A percentile compares a stretch with the other conserved stretches of the same genome.
These are phyloP conservation scores for Sugiyamaella floridensis DNA, from an alignment of 805 yeast genomes.

Conservation along the genomic window DNA sequence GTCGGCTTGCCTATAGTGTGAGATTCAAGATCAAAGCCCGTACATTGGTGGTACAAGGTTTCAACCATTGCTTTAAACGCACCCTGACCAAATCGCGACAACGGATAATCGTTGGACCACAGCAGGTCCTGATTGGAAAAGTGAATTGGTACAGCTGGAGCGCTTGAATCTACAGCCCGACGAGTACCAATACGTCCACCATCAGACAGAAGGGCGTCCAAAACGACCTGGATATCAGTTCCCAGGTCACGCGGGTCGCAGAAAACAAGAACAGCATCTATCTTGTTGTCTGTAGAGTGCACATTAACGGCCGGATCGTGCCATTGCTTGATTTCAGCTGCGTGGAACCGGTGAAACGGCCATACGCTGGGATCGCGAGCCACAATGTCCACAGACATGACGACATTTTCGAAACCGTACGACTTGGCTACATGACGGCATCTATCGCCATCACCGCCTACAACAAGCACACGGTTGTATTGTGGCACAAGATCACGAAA, in stretches of 20 bases:
- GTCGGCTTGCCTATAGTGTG: slow-evolving; percentile 78
- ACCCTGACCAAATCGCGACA: slow-evolving; percentile 89
- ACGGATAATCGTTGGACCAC: slow-evolving; percentile 77
- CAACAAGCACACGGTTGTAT: slow-evolving; percentile 61
- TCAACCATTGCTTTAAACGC: slow-evolving; percentile 65
- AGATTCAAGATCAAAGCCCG: slow-evolving; percentile 47
- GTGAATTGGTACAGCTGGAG: slow-evolving; percentile 61
- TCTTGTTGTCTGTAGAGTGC: slow-evolving; percentile 27
- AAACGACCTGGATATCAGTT: slow-evolving; percentile 70
- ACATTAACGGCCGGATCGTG: slow-evolving; percentile 30
- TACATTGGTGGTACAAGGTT: slow-evolving; percentile 48
- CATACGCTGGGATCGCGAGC: slow-evolving; percentile 49
- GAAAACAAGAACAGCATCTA: slow-evolving; percentile 76
- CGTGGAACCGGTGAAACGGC: slow-evolving; percentile 57
- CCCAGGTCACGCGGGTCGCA: slow-evolving; percentile 89
- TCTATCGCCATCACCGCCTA: slow-evolving; percentile 71
- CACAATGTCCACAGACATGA: slow-evolving; percentile 67
- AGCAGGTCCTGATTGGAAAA: slow-evolving; percentile 78
- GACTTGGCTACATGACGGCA: slow-evolving; percentile 65
- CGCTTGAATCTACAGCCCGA: slow-evolving; percentile 26
- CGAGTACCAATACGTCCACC: slow-evolving; percentile 59
- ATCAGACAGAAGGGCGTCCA: slow-evolving; percentile 61
- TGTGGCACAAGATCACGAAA: slow-evolving; percentile 50
- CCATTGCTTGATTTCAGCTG: slow-evolving; percentile 40
- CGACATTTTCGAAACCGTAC: slow-evolving; percentile 73